Percentiles rank a stretch among this genome's conserved stretches.
phyloP scores from a whole-genome alignment of 1,139 yeast species.

The Pichia terricola region DNA sequence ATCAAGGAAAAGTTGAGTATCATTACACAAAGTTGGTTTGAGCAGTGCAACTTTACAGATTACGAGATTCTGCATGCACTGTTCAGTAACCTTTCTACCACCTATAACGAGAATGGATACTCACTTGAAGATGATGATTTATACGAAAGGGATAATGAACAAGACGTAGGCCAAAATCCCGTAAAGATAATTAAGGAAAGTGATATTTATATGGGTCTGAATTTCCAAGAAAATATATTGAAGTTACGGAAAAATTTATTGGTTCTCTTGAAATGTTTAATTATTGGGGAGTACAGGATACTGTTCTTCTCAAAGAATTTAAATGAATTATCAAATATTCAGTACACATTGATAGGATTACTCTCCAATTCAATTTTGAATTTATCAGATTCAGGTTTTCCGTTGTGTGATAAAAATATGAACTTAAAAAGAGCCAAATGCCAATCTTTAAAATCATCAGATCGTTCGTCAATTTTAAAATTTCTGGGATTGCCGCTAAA shows the following conservation, averaged over 20 bases:
- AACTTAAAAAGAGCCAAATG: constrained; percentile 47
- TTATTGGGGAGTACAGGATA: constrained; percentile 57
- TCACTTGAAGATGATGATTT: constrained; percentile 23
- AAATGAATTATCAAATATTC: constrained; percentile 70
- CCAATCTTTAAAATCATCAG: constrained; percentile 67
- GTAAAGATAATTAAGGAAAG: constrained; percentile 28
- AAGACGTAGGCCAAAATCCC: background rate
- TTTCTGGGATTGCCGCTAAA: constrained; percentile 87
- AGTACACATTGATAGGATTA: constrained; percentile 60
- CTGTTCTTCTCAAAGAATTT: constrained; percentile 74
- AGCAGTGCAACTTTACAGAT: constrained; percentile 71
- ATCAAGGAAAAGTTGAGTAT: constrained; percentile 84
- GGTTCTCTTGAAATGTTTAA: constrained; percentile 62
- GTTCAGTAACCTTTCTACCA: constrained; percentile 57
- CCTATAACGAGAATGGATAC: constrained; percentile 28
- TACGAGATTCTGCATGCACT: constrained; percentile 56
- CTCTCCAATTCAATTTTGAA: constrained; percentile 71
- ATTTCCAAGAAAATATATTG: constrained; percentile 55
- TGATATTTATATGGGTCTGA: constrained; percentile 66
- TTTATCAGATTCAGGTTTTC: constrained; percentile 74
- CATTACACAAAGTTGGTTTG: constrained; percentile 77
- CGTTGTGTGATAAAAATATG: constrained; percentile 48
- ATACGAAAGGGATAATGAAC: constrained; percentile 14
- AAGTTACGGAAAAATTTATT: constrained; percentile 55
- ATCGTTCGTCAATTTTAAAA: constrained; percentile 62